A percentile compares a stretch with the other conserved stretches of the same genome.
Evolutionary conservation across 2,329 filamentous ascomycete genomes (phyloP).

Genomic region (Fusarium sp.): DNA sequence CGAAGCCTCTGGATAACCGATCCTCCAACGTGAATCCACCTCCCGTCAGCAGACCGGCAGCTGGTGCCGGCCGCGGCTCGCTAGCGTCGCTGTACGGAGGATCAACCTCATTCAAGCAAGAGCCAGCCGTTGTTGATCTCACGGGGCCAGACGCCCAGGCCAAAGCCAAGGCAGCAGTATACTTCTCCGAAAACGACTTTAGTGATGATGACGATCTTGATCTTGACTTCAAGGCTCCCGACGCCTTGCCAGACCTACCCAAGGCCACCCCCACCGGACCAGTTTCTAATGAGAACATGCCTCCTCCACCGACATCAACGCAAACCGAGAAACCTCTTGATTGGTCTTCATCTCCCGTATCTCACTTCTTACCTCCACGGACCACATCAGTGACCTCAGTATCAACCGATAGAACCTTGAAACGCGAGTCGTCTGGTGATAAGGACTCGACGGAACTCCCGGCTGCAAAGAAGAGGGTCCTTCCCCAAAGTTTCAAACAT

Average conservation of each 20-base stretch:
- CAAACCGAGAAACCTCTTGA: conserved; percentile 62
- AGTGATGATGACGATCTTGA: conserved; percentile 87
- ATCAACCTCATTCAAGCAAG: conserved; percentile 63
- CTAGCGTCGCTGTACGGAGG: conserved; percentile 62
- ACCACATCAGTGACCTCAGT: conserved; percentile 36
- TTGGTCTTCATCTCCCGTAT: conserved; percentile 80
- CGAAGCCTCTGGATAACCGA: conserved; percentile 49
- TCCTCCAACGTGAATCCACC: conserved; percentile 53
- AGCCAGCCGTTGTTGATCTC: conserved; percentile 54
- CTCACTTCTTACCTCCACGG: conserved; percentile 61
- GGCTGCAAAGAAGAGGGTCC: conserved; percentile 72
- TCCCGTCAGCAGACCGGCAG: conserved; percentile 27
- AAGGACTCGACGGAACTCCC: conserved; percentile 46
- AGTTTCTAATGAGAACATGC: conserved; percentile 45
- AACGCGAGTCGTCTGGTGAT: conserved; percentile 60
- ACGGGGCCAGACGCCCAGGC: conserved; percentile 48
- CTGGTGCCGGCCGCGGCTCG: conserved; percentile 42
- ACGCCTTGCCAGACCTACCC: conserved; percentile 61
- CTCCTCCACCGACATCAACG: conserved; percentile 49
- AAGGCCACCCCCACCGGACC: conserved; percentile 38
- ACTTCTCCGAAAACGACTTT: conserved; percentile 86
- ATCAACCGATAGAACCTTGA: conserved; percentile 51
- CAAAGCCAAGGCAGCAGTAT: conserved; percentile 60
- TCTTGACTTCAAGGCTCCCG: conserved; percentile 75
- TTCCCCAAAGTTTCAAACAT: conserved; percentile 68